Evolutionary conservation across 148 eudicot genomes (phyloP), one percentile per base, ranked within the genome.

Genomic region (Pharnaceum exiguum): DNA sequence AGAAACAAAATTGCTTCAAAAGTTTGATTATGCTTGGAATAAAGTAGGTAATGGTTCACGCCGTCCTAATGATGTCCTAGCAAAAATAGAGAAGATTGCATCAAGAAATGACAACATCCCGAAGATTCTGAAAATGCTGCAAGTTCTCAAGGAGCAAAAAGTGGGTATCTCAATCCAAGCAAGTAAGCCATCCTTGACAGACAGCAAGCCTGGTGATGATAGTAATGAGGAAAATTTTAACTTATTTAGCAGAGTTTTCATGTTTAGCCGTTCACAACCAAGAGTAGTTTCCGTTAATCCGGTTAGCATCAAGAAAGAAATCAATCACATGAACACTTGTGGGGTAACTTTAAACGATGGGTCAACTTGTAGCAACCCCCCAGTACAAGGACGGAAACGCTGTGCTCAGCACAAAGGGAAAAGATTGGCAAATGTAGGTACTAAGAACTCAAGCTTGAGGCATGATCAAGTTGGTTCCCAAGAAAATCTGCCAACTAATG

Each of bases 21-120:
- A 44, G 16, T 87, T 91, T 54, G 90, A 91, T 65, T 91, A 91
- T 68, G 96, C 96, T 22, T 91, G 98, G 98, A 91, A 91, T 73
- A 85, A 79, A 78, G 82, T 75, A 22, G 75, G 77, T 33, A 91
- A 91, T 63, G 79, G 86, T 17, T 50, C 60, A 51, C 87, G 95
- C 24, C 98, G 98, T 33, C 86, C 72, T 23, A 46, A 65, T 45
- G 95, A 84, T 57, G 71, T 82, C 42, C 57, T 58, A 52, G 46
- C 29, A 26, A 85, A 75, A 51, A 68, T 87, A 9, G 77, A 85
- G 5, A 53, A 54, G 35, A 60, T 63, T n/a, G 43, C 65, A 45
- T 49, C 70, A 9, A 51, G 55, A 48, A 43, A 39, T 45, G 47
- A 23, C 33, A 55, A 39, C 31, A 54, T 67, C 35, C 61, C 79